Base-by-base conservation (phyloP, 371 early-diverging fungal genomes). In the Haplosporangium sp. region DNA sequence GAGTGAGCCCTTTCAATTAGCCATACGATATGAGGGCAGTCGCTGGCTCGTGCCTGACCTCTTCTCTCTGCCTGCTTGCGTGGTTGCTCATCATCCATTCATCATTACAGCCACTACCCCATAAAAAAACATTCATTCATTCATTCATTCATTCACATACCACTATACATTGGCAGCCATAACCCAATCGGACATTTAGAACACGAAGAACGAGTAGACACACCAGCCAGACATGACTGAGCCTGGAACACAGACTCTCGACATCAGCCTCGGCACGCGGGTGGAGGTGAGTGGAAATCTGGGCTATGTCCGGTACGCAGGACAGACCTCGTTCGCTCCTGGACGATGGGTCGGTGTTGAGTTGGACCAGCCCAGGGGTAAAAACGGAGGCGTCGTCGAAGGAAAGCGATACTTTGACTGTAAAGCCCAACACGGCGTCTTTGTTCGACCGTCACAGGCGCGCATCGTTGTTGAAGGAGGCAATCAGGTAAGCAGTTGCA, bases 311-410 rank as follows among this genome's bases (percentile, higher is more conserved):
- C 89, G 91, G 18, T 93, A 85, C 75, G 73, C 87, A 23, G 95
- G 95, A 10, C 79, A 84, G 12, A 93, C 94, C 6, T 74, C 86
- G 9, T 94, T 95, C 65, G 86, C 89, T 36, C 76, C 88, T 5
- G 96, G 95, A 16, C 86, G 85, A 80, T 95, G 95, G 95, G 86
- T 90, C 55, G 95, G 96, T 42, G 82, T 95, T 41, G 93, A 92
- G 54, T 82, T 94, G 10, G 92, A 93, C 81, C 83, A 85, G 21
- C 82, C 89, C 0, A 81, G 64, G 16, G 96, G 96, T 5, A 95
- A 94, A 68, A 94, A 96, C 76, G 85, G 90, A 57, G 95, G 95
- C 42, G 85, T 90, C 0, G 94, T 95, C 52, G 84, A 91, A 45
- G 93, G 92, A 47, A 86, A 83, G 56, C 87, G 93, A 0, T 96